Evolutionary conservation across 305 asterid species (phyloP).

Genomic region (Andrographis paniculata): DNA sequence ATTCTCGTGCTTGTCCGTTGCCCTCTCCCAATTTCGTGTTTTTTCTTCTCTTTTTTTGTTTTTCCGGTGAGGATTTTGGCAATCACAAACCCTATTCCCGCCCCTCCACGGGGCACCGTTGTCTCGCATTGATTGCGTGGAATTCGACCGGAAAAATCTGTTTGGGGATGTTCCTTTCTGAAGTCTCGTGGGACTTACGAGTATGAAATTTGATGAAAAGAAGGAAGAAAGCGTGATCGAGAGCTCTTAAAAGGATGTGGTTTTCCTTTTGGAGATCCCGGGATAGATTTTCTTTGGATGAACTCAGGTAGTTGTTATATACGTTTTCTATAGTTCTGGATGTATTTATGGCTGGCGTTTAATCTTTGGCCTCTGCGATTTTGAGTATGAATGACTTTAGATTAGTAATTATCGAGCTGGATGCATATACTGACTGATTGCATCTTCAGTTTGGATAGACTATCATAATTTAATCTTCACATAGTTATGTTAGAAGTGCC

Average conservation of each 20-base stretch:
- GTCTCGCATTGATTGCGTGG: slow-evolving; percentile 12
- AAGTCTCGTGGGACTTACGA: slow-evolving; percentile 19
- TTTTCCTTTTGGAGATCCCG: slow-evolving; percentile 93
- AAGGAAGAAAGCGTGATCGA: slow-evolving; percentile 30
- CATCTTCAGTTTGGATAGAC: not conserved
- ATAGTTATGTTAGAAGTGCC: too few species aligned
- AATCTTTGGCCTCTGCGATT: slow-evolving; percentile 3
- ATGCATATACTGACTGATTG: slow-evolving; percentile 13
- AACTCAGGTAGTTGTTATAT: slow-evolving; percentile 76
- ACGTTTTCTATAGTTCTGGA: slow-evolving; percentile 5
- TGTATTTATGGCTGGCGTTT: slow-evolving; percentile 1
- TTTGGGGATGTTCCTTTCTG: slow-evolving; percentile 3
- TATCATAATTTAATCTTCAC: too few species aligned
- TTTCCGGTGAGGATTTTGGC: slow-evolving; percentile 22
- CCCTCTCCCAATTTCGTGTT: slow-evolving; percentile 18
- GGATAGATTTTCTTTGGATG: slow-evolving; percentile 83
- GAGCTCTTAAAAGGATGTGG: slow-evolving; percentile 71
- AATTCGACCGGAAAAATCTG: slow-evolving; percentile 1
- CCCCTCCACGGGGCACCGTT: not conserved
- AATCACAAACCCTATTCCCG: slow-evolving; percentile 25
- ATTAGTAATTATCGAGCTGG: slow-evolving; percentile 11
- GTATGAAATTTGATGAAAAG: slow-evolving; percentile 30
- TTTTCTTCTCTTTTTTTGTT: slow-evolving; percentile 15
- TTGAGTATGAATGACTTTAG: slow-evolving; percentile 13
- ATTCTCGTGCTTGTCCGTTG: slow-evolving; percentile 13